phyloP scores from a whole-genome alignment of 2,329 filamentous ascomycete species.

The Talaromyces sp. region DNA sequence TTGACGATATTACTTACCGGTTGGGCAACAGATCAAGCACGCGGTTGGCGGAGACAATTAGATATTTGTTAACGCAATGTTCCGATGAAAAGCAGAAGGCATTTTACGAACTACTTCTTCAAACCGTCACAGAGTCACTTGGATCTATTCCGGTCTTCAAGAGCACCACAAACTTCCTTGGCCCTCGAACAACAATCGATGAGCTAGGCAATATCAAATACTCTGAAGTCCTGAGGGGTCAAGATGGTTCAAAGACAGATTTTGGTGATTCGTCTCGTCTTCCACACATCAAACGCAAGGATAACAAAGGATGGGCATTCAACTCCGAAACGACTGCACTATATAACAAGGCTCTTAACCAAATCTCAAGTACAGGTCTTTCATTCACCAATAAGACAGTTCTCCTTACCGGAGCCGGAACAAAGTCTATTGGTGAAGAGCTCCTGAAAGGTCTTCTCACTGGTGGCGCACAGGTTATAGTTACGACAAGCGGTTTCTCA shows the following conservation, averaged over 20 bases:
- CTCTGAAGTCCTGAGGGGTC: background rate
- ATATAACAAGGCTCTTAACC: constrained; percentile 55
- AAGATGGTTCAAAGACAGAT: background rate
- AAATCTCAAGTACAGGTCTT: constrained; percentile 71
- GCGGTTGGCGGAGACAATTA: constrained; percentile 52
- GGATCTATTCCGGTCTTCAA: background rate
- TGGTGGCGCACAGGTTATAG: constrained; percentile 91
- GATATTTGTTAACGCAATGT: background rate
- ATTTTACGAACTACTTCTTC: background rate
- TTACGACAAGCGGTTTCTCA: constrained; percentile 94
- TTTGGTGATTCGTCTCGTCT: background rate
- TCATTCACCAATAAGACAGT: constrained; percentile 86
- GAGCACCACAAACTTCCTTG: background rate
- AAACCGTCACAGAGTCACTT: constrained; percentile 76
- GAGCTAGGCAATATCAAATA: constrained; percentile 6
- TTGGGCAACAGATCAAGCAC: constrained; percentile 99
- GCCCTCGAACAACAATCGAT: background rate
- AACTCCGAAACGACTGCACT: background rate
- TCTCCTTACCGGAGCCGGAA: constrained; percentile 96
- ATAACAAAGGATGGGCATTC: background rate
- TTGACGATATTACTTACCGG: constrained; percentile 86
- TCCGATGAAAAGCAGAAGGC: background rate
- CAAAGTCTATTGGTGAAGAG: constrained; percentile 94
- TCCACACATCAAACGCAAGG: background rate
- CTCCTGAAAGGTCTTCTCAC: constrained; percentile 93